These are phyloP conservation scores for Yamadazyma laniorum DNA, from an alignment of 805 yeast genomes.

Conservation along the genomic window DNA sequence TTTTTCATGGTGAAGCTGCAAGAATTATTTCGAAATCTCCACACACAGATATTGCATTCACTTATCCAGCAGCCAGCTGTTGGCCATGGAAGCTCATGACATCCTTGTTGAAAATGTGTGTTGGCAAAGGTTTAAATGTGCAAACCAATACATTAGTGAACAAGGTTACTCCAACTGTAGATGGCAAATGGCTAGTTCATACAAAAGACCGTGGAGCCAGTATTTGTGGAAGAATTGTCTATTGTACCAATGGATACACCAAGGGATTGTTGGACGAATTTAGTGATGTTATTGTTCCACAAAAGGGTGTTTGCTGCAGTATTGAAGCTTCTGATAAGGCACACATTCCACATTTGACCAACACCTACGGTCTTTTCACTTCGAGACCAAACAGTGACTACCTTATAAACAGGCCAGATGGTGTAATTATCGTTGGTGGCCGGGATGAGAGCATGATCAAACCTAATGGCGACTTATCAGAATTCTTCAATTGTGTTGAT, in stretches of 20 bases:
- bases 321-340: slow-evolving; percentile 21
- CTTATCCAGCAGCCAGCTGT: slow-evolving; percentile 42
- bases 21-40: slow-evolving; percentile 25
- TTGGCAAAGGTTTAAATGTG: slow-evolving; percentile 36
- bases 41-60: slow-evolving; percentile 27
- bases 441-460: slow-evolving; percentile 16
- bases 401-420: slow-evolving; percentile 39
- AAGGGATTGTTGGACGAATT: slow-evolving; percentile 24
- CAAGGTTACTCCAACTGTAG: slow-evolving; percentile 18
- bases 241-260: slow-evolving; percentile 12
- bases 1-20: slow-evolving; percentile 30
- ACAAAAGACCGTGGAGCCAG: slow-evolving; percentile 8
- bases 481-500: slow-evolving; percentile 30
- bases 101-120: slow-evolving; percentile 26
- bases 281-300: slow-evolving; percentile 29
- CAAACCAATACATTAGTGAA: slow-evolving; percentile 43
- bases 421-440: slow-evolving; percentile 36
- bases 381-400: slow-evolving; percentile 23
- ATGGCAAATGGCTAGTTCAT: slow-evolving; percentile 30
- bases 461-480: slow-evolving; percentile 6
- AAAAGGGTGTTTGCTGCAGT: slow-evolving; percentile 30
- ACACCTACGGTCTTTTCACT: slow-evolving; percentile 28
- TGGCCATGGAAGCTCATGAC: slow-evolving; percentile 45
- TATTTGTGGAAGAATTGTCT: slow-evolving; percentile 7
- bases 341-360: slow-evolving; percentile 31